phyloP scores from a whole-genome alignment of 306 rosid species.

The Carpinus viminea region DNA sequence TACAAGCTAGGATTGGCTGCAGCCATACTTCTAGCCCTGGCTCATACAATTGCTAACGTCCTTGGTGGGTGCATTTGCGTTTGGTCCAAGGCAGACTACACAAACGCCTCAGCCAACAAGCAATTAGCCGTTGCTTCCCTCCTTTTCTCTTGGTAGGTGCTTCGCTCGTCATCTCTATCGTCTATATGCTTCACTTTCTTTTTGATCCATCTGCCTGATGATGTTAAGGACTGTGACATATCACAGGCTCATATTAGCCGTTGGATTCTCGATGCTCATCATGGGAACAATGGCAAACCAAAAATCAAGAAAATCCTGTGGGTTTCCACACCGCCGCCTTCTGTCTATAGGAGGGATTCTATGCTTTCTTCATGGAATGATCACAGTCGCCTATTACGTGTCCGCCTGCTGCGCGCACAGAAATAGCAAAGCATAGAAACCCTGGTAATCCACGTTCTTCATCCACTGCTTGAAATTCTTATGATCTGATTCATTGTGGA shows the following conservation, averaged over 20 bases:
- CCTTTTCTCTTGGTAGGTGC: slow-evolving; percentile 61
- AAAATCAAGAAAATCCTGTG: slow-evolving; percentile 63
- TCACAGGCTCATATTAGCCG: slow-evolving; percentile 52
- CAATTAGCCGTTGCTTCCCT: slow-evolving; percentile 53
- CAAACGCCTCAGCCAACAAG: slow-evolving; percentile 46
- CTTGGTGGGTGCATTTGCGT: slow-evolving; percentile 72
- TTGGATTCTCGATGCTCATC: slow-evolving; percentile 56
- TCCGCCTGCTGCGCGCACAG: slow-evolving; percentile 46
- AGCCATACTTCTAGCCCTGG: slow-evolving; percentile 48
- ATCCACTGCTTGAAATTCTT: not conserved
- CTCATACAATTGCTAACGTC: slow-evolving; percentile 61
- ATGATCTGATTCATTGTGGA: not conserved
- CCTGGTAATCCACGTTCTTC: not conserved
- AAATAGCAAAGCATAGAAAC: slow-evolving; percentile 27
- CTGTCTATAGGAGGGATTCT: slow-evolving; percentile 74
- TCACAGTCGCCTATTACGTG: slow-evolving; percentile 53
- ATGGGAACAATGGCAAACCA: slow-evolving; percentile 62
- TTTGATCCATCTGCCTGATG: no score
- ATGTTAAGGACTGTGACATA: no score
- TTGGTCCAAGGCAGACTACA: slow-evolving; percentile 41
- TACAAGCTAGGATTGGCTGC: slow-evolving; percentile 81
- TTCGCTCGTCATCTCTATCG: not conserved
- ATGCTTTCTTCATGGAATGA: slow-evolving; percentile 74
- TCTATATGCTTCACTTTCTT: no score
- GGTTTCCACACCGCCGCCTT: slow-evolving; percentile 52